Conservation (phyloP, 2,329 filamentous ascomycete species). For the Penicillium polonicum region DNA sequence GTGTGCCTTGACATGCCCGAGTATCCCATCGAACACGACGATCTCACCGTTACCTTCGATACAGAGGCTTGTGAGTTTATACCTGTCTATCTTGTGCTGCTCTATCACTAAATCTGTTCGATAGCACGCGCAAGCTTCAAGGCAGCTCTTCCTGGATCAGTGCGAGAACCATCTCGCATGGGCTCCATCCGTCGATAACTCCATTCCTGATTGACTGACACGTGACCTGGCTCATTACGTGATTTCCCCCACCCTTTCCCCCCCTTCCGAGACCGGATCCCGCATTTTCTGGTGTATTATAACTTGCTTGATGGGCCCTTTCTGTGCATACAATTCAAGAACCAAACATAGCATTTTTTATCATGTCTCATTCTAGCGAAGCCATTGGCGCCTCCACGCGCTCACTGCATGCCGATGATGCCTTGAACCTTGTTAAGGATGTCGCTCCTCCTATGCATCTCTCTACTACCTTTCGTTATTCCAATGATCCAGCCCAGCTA, state of each 20-base stretch:
- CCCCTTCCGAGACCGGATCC: background rate
- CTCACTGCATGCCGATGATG: conserved; percentile 80
- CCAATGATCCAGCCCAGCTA: conserved; percentile 66
- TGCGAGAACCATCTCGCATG: conserved; percentile 42
- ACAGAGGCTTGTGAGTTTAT: conserved; percentile 65
- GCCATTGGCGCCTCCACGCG: conserved; percentile 58
- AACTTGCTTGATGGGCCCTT: conserved; percentile 5
- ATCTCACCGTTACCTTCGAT: conserved; percentile 83
- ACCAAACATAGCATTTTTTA: conserved; percentile 20
- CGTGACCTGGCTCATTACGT: conserved; percentile 26
- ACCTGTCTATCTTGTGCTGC: background rate
- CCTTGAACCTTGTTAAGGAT: conserved; percentile 69
- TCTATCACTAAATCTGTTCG: background rate
- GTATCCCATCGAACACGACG: conserved; percentile 88
- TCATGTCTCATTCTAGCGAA: conserved; percentile 28
- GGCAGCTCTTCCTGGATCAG: conserved; percentile 38
- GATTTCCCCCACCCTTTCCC: conserved; percentile 11
- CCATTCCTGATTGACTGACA: background rate
- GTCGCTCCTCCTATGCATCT: conserved; percentile 88
- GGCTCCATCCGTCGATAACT: conserved; percentile 42
- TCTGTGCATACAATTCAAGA: conserved; percentile 23
- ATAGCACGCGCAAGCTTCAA: conserved; percentile 43
- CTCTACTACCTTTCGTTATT: conserved; percentile 87
- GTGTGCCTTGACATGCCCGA: conserved; percentile 84
- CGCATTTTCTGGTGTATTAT: conserved; percentile 15